A percentile compares a stretch with the other conserved stretches of the same genome.
phyloP scores from a whole-genome alignment of 768 basidiomycete species.

The Megacollybia marginata region DNA sequence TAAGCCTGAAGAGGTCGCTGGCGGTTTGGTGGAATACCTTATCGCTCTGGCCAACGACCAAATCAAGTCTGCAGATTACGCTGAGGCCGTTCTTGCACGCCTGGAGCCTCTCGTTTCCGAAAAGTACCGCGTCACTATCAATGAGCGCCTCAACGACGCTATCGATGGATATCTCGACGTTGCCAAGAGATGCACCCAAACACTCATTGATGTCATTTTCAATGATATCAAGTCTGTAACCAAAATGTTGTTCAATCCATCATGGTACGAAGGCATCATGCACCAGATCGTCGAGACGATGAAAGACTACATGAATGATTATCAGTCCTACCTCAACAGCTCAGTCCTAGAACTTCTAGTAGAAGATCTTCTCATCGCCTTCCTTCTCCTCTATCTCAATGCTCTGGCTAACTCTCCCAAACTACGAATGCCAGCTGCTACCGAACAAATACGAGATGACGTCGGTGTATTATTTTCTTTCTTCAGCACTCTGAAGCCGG shows the following conservation, averaged over 20 bases:
- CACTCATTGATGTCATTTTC: slow-evolving; percentile 90
- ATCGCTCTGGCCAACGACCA: slow-evolving; percentile 98
- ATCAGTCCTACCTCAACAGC: slow-evolving; percentile 84
- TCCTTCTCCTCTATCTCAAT: slow-evolving; percentile 86
- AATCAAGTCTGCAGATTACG: slow-evolving; percentile 91
- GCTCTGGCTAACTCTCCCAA: slow-evolving; percentile 80
- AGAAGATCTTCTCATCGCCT: slow-evolving; percentile 87
- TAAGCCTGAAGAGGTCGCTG: slow-evolving; percentile 80
- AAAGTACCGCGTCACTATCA: slow-evolving; percentile 81
- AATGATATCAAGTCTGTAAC: slow-evolving; percentile 88
- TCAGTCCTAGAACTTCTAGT: slow-evolving; percentile 86
- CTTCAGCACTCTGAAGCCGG: slow-evolving; percentile 72
- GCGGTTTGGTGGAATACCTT: slow-evolving; percentile 90
- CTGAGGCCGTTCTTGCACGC: slow-evolving; percentile 77
- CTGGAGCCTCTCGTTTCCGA: slow-evolving; percentile 89
- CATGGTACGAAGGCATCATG: slow-evolving; percentile 90
- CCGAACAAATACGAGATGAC: slow-evolving; percentile 79
- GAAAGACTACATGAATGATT: slow-evolving; percentile 94
- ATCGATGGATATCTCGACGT: slow-evolving; percentile 98
- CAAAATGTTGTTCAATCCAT: slow-evolving; percentile 71
- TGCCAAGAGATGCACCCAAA: slow-evolving; percentile 94
- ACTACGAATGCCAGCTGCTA: slow-evolving; percentile 77
- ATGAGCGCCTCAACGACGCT: slow-evolving; percentile 85
- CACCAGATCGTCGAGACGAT: slow-evolving; percentile 91
- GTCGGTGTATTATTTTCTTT: slow-evolving; percentile 70